phyloP scores from a whole-genome alignment of 495 filamentous ascomycete species.

The Podospora tetraspora region DNA sequence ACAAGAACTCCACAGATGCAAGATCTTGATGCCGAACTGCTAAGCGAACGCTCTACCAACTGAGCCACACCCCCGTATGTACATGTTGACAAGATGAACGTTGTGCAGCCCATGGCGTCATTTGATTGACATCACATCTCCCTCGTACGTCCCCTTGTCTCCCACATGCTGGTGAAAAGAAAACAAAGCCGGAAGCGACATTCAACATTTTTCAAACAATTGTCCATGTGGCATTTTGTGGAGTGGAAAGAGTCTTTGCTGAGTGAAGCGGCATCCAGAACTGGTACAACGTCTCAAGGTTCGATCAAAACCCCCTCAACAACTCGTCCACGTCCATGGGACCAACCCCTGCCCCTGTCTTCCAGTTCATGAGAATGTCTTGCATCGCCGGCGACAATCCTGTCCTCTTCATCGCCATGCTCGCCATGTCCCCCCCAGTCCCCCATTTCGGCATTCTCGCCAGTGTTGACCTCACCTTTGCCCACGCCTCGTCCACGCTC shows the following conservation, averaged over 20 bases:
- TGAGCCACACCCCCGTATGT: not conserved
- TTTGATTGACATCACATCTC: too few relatives aligned
- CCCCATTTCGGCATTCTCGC: conserved; percentile 4
- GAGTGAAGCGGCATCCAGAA: not conserved
- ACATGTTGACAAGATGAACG: too few relatives aligned
- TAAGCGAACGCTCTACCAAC: not conserved
- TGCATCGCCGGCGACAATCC: not conserved
- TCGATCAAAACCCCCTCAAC: not conserved
- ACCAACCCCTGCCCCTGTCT: not conserved
- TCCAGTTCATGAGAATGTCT: not conserved
- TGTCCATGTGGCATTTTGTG: too few relatives aligned
- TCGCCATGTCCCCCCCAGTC: not conserved
- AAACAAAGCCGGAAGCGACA: too few relatives aligned
- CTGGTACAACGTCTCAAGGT: not conserved
- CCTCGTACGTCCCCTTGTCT: too few relatives aligned
- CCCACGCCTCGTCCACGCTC: not conserved
- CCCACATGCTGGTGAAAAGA: too few relatives aligned
- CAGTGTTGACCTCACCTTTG: not conserved
- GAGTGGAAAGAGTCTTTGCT: not conserved
- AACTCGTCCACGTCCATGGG: not conserved
- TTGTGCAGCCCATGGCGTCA: too few relatives aligned
- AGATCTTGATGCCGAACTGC: not conserved
- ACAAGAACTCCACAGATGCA: not conserved
- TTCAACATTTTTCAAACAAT: too few relatives aligned
- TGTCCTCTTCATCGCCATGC: not conserved